Conservation (phyloP, 2,329 filamentous ascomycete genomes). For the Fusarium sp. region DNA sequence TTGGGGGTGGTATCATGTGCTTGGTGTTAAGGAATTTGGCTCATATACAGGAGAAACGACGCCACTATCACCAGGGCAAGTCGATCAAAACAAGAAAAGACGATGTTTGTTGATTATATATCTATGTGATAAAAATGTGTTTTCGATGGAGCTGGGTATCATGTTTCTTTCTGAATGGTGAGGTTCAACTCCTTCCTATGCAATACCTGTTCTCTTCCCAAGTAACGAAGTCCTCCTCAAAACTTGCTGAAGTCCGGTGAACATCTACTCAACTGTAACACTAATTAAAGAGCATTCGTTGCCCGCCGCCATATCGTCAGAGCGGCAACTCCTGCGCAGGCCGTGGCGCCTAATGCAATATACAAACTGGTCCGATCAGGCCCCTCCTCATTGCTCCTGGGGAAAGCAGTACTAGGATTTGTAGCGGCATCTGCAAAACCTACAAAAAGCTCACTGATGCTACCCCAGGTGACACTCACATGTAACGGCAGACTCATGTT, state of each 20-base stretch:
- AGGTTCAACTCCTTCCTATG: constrained; percentile 41
- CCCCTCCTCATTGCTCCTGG: constrained; percentile 86
- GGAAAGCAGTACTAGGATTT: constrained; percentile 87
- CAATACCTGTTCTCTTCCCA: background rate
- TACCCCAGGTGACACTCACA: constrained; percentile 93
- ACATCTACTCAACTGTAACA: background rate
- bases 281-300: constrained; percentile 57
- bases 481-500: constrained; percentile 94
- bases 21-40: constrained; percentile 10
- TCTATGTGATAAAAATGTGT: constrained; percentile 22
- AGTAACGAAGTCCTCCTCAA: background rate
- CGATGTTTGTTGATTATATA: constrained; percentile 30
- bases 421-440: constrained; percentile 90
- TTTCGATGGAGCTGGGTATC: constrained; percentile 47
- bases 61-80: background rate
- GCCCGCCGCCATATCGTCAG: constrained; percentile 73
- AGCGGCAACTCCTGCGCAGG: constrained; percentile 70
- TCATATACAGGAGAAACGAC: background rate
- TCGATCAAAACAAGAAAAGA: constrained; percentile 21
- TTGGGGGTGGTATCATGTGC: background rate
- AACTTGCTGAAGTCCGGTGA: background rate
- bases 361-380: constrained; percentile 88
- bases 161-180: constrained; percentile 39
- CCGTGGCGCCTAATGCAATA: constrained; percentile 80
- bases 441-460: constrained; percentile 94